Percentiles rank a stretch among this genome's conserved stretches.
Conservation (phyloP, 2,329 filamentous ascomycete species). For the Diaporthe ilicicola region DNA sequence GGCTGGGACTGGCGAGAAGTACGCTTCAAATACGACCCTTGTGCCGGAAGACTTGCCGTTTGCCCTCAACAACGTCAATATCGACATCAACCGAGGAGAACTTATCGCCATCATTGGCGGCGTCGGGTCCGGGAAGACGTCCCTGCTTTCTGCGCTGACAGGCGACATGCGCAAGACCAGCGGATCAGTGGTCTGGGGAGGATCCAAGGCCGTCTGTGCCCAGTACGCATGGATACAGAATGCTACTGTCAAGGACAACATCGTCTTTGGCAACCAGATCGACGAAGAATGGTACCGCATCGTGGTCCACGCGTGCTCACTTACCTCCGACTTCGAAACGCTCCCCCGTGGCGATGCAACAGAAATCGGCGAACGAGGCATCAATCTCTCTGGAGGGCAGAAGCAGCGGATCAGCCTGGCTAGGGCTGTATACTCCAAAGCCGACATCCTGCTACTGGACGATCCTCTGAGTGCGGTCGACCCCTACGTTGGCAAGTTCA, state of each 20-base stretch:
- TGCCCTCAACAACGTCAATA: slow-evolving; percentile 72
- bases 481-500: slow-evolving; percentile 74
- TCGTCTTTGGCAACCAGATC: slow-evolving; percentile 84
- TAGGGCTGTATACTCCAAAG: slow-evolving; percentile 76
- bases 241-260: slow-evolving; percentile 85
- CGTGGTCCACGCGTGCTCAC: slow-evolving; percentile 69
- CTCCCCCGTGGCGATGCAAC: slow-evolving; percentile 88
- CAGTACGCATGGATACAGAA: slow-evolving; percentile 99
- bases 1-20: slow-evolving; percentile 62
- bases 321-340: slow-evolving; percentile 83
- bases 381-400: slow-evolving; percentile 94
- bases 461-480: slow-evolving; percentile 75
- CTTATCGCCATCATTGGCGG: slow-evolving; percentile 83
- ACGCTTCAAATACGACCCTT: slow-evolving; percentile 65
- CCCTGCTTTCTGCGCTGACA: slow-evolving; percentile 85
- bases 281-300: slow-evolving; percentile 81
- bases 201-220: slow-evolving; percentile 87
- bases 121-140: slow-evolving; percentile 92
- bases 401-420: slow-evolving; percentile 97
- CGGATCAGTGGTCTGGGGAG: slow-evolving; percentile 79
- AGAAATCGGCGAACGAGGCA: slow-evolving; percentile 94
- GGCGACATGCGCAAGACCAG: slow-evolving; percentile 91
- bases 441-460: slow-evolving; percentile 74
- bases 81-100: slow-evolving; percentile 77
- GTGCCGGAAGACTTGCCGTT: slow-evolving; percentile 68